Percentiles rank a stretch among this genome's conserved stretches.
Conservation (phyloP, 2,329 filamentous ascomycete species). For the Tolypocladium cylindrosporum region DNA sequence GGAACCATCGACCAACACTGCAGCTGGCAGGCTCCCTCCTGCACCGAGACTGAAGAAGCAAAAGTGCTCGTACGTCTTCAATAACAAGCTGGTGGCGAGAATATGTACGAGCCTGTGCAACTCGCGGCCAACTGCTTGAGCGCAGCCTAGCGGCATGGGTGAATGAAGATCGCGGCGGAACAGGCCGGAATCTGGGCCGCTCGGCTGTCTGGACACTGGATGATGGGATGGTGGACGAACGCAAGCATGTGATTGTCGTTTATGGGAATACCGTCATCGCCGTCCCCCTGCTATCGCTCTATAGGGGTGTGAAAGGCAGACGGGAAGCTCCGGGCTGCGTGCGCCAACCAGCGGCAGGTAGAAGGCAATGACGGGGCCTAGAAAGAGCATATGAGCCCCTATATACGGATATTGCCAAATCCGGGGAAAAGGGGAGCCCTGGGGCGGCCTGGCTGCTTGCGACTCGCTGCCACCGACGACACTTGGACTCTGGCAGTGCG, state of each 20-base stretch:
- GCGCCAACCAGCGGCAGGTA: not conserved
- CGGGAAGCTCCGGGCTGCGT: not conserved
- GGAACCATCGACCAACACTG: not conserved
- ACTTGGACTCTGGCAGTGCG: not conserved
- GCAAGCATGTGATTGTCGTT: not conserved
- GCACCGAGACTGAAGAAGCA: not conserved
- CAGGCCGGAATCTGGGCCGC: not conserved
- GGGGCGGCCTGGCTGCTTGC: not conserved
- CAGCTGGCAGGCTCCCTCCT: not conserved
- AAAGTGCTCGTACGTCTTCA: not conserved
- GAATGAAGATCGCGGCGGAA: not conserved
- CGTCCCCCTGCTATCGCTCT: not conserved
- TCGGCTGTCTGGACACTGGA: too few relatives aligned
- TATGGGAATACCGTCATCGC: not conserved
- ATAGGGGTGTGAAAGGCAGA: not conserved
- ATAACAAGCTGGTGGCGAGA: not conserved
- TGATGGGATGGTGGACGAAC: not conserved
- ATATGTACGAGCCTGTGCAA: not conserved
- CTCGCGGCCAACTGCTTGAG: not conserved
- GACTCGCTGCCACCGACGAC: not conserved
- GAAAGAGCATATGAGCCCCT: not conserved
- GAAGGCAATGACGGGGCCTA: not conserved
- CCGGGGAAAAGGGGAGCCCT: not conserved
- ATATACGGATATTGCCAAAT: not conserved
- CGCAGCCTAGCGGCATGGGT: not conserved